Conservation (phyloP, 176 grass and related monocot species). For the Dendrocalamus sinicus region DNA sequence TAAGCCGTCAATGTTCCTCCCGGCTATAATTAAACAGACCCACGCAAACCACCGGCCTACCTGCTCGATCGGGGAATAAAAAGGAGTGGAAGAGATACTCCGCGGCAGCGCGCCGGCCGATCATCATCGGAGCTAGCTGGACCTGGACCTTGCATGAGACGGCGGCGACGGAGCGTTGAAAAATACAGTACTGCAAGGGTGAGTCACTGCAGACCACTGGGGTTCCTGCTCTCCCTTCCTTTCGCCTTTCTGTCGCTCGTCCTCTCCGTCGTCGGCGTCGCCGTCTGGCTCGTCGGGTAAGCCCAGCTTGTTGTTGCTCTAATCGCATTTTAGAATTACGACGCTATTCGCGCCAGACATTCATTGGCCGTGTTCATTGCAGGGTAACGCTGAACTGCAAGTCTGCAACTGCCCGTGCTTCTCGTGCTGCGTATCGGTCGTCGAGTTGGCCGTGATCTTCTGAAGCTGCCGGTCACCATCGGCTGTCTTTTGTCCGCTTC, state of each 20-base stretch:
- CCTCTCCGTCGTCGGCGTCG: constrained; percentile 59
- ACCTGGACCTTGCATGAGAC: not conserved
- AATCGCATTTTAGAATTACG: no score
- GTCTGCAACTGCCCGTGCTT: constrained; percentile 69
- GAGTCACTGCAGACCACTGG: constrained; percentile 59
- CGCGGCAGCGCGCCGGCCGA: constrained; percentile 11
- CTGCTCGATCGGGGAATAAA: not conserved
- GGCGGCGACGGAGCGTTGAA: not conserved
- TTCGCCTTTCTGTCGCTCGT: constrained; percentile 67
- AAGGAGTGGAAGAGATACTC: not conserved
- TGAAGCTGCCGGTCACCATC: constrained; percentile 54
- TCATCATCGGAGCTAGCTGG: not conserved
- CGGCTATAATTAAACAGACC: not conserved
- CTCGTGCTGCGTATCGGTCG: constrained; percentile 50
- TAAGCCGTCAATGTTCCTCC: constrained; percentile 3
- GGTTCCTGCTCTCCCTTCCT: constrained; percentile 59
- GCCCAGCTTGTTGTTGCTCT: not conserved
- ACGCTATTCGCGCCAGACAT: not conserved
- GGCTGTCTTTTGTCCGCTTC: not conserved
- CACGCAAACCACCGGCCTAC: not conserved
- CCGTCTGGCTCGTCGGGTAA: constrained; percentile 63
- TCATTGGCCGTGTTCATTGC: not conserved
- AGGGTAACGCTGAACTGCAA: constrained; percentile 53
- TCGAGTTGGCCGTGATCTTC: constrained; percentile 48
- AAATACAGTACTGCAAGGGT: not conserved